Base-by-base conservation (phyloP, 768 basidiomycete genomes). In the Pulveroboletus sp. region DNA sequence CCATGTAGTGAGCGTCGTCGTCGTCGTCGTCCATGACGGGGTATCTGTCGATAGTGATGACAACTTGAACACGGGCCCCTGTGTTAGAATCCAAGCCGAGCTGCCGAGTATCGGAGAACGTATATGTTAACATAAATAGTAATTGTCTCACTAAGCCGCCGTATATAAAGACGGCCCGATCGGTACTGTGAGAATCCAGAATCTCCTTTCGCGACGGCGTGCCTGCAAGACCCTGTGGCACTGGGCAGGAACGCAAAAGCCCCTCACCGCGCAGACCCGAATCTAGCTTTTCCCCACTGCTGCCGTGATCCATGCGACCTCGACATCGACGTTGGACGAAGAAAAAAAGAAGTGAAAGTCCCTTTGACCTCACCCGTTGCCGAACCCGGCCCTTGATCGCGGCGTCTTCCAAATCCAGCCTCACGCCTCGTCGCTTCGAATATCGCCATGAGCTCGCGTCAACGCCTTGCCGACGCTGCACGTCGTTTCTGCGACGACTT, bases 401-500 rank as follows among this genome's bases (percentile, higher is more conserved):
- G 27, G 27, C 27, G 12, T n/a, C 22, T 27, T n/a, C 31, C n/a
- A 24, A 45, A 45, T 34, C 31, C 31, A 24, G 38, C 4, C n/a
- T n/a, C 38, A 3, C 20, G 40, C 26, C 40, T 29, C 40, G 40
- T 29, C n/a, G 40, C 14, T 11, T n/a, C 19, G 27, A 6, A 29
- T 6, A 29, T 29, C 27, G n/a, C n/a, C n/a, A n/a, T n/a, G n/a
- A n/a, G n/a, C n/a, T n/a, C n/a, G n/a, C 17, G 43, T 27, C 50
- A 48, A 51, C 52, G 60, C 40, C 70, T 85, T n/a, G 60, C 74
- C 24, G 46, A 62, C 39, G 71, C 77, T 27, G 76, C 82, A 0
- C 65, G 68, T 46, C 60, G 62, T 5, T 76, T 86, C 51, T 83
- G 82, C 62, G 59, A 71, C 31, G 76, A 74, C 36, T 82, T 86